Evolutionary conservation across 805 yeast species (phyloP).

Genomic region (Hanseniaspora thailandica): DNA sequence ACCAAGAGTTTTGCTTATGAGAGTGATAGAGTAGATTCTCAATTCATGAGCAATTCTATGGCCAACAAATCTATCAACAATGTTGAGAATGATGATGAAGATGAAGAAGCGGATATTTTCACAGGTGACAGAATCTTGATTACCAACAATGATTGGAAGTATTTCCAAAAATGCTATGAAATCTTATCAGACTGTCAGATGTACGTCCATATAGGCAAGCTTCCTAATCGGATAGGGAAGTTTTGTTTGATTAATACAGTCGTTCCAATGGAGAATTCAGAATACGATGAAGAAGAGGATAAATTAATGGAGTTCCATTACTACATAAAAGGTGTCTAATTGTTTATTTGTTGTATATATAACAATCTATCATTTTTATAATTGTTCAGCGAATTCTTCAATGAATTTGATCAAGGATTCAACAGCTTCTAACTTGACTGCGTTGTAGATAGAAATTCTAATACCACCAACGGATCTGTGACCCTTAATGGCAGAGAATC

Average conservation of each 20-base stretch:
- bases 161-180: slow-evolving; percentile 13
- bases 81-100: neutral
- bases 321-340: slow-evolving; percentile 1
- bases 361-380: slow-evolving; percentile 17
- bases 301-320: slow-evolving; percentile 7
- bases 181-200: slow-evolving; percentile 5
- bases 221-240: slow-evolving; percentile 4
- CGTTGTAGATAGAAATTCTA: slow-evolving; percentile 86
- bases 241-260: slow-evolving; percentile 11
- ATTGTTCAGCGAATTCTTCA: slow-evolving; percentile 44
- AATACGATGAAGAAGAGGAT: neutral
- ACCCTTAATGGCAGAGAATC: slow-evolving; percentile 76
- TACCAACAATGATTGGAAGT: slow-evolving; percentile 12
- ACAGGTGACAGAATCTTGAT: slow-evolving; percentile 6
- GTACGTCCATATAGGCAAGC: slow-evolving; percentile 5
- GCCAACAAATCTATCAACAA: neutral
- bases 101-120: neutral
- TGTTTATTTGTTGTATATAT: neutral
- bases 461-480: slow-evolving; percentile 97
- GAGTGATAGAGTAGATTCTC: neutral
- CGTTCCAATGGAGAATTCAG: neutral
- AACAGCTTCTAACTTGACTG: slow-evolving; percentile 55
- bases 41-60: neutral
- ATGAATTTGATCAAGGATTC: slow-evolving; percentile 46
- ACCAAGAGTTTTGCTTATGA: neutral